A percentile compares a stretch with the other conserved stretches of the same genome.
Evolutionary conservation across 2,329 filamentous ascomycete genomes (phyloP).

Genomic region (Aspergillus sclerotialis): DNA sequence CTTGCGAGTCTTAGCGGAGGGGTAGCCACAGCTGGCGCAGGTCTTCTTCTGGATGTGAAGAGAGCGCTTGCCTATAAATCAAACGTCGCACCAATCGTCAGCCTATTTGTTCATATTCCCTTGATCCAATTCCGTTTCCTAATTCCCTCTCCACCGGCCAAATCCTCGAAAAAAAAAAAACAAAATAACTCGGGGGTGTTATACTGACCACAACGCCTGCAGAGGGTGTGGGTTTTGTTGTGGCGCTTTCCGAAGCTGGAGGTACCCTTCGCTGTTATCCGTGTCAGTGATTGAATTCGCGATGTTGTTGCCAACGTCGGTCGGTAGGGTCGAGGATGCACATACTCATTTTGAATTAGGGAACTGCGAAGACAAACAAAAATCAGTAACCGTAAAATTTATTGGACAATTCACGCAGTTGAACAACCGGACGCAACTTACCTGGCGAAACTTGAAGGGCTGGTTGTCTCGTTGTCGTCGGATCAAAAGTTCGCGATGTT

Average conservation of each 20-base stretch:
- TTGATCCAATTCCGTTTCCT: neutral
- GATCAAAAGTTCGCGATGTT: conserved; percentile 32
- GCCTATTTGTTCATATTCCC: conserved; percentile 13
- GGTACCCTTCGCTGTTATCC: conserved; percentile 60
- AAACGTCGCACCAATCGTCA: conserved; percentile 25
- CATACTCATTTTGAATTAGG: conserved; percentile 56
- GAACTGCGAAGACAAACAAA: conserved; percentile 25
- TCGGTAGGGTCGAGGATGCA: conserved; percentile 22
- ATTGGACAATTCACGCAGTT: neutral
- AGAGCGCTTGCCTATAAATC: conserved; percentile 72
- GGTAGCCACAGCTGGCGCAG: conserved; percentile 93
- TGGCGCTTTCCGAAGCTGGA: conserved; percentile 73
- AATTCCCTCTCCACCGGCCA: conserved; percentile 6
- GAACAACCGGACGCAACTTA: conserved; percentile 18
- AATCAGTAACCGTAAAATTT: neutral
- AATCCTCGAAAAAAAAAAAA: conserved; percentile 3
- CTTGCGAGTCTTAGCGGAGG: conserved; percentile 93
- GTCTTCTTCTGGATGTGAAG: conserved; percentile 99
- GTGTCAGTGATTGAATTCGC: conserved; percentile 37
- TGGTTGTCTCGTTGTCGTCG: conserved; percentile 39
- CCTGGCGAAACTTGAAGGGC: conserved; percentile 41
- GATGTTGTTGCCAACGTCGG: conserved; percentile 15
- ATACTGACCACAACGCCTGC: conserved; percentile 93
- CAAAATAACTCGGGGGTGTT: conserved; percentile 9
- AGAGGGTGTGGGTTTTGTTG: conserved; percentile 98